These are phyloP conservation scores for Marvania coccoides DNA, from an alignment of 139 green algal species.

Conservation along the genomic window DNA sequence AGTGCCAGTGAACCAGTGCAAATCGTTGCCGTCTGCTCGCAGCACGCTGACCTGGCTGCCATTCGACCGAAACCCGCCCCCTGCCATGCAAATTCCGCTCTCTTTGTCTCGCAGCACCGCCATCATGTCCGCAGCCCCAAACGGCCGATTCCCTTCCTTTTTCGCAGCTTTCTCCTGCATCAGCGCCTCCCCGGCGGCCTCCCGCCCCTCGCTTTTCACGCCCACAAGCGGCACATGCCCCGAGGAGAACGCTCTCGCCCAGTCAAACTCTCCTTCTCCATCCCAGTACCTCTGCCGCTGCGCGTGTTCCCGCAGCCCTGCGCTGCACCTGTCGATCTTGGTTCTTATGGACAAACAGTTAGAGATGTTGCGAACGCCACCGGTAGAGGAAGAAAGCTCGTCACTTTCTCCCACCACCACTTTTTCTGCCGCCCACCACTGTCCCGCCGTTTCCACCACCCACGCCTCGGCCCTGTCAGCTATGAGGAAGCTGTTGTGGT, in stretches of 20 bases:
- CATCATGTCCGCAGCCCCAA: conserved; percentile 10
- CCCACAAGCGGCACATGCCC: conserved; percentile 9
- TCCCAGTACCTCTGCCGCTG: conserved; percentile 3
- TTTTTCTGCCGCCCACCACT: conserved; percentile 6
- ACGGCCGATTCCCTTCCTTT: background rate
- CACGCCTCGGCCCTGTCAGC: conserved; percentile 13
- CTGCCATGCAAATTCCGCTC: conserved; percentile 22
- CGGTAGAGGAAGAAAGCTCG: background rate
- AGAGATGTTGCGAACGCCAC: conserved; percentile 15
- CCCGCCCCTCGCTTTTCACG: background rate
- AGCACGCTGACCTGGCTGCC: conserved; percentile 1
- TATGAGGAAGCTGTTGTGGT: conserved; percentile 22
- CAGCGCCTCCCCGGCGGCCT: conserved; percentile 2
- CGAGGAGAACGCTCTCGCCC: conserved; percentile 3
- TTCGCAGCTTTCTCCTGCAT: background rate
- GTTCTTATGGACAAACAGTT: conserved; percentile 23
- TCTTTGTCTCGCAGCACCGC: conserved; percentile 5
- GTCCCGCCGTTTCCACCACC: conserved; percentile 25
- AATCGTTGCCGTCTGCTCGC: background rate
- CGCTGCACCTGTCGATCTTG: conserved; percentile 6
- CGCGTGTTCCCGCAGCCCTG: conserved; percentile 7
- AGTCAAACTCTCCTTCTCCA: conserved; percentile 10
- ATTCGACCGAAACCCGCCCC: conserved; percentile 16
- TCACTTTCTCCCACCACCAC: background rate
- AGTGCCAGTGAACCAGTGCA: conserved; percentile 23